A percentile compares a stretch with the other conserved stretches of the same genome.
phyloP scores from a whole-genome alignment of 768 basidiomycete species.

The Mycena chlorophos region DNA sequence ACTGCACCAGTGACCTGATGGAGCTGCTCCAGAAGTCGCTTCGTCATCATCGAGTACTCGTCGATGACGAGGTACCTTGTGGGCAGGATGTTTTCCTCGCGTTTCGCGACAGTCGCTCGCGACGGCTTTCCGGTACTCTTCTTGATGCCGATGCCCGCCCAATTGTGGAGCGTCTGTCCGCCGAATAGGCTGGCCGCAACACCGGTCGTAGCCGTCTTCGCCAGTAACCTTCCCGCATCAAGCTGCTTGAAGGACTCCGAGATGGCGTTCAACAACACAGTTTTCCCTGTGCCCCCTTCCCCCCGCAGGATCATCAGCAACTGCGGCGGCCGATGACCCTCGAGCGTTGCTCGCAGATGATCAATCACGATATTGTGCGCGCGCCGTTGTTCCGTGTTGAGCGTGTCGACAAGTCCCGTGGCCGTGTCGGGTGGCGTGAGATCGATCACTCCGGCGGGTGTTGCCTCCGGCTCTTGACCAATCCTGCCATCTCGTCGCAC shows the following conservation, averaged over 20 bases:
- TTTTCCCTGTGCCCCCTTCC: background rate
- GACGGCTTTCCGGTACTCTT: background rate
- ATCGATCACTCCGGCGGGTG: background rate
- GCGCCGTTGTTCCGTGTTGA: background rate
- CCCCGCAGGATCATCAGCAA: background rate
- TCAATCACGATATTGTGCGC: background rate
- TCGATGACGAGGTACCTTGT: slow-evolving; percentile 36
- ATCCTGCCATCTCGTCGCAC: no score
- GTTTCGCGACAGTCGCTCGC: slow-evolving; percentile 6
- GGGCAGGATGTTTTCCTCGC: slow-evolving; percentile 18
- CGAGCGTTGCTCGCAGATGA: background rate
- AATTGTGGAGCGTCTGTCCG: background rate
- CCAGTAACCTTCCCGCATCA: background rate
- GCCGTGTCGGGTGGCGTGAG: background rate
- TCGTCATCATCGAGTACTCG: slow-evolving; percentile 41
- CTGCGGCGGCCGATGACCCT: background rate
- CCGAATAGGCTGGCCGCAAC: background rate
- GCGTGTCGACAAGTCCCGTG: background rate
- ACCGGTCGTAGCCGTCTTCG: background rate
- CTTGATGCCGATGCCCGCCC: background rate
- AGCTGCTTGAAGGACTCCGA: background rate
- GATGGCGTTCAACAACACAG: background rate
- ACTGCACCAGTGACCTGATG: slow-evolving; percentile 21
- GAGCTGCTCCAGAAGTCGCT: slow-evolving; percentile 21
- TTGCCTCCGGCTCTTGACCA: background rate